These are phyloP conservation scores for Bipolaris zeicola DNA, from an alignment of 2,329 filamentous ascomycete species.

Conservation along the genomic window DNA sequence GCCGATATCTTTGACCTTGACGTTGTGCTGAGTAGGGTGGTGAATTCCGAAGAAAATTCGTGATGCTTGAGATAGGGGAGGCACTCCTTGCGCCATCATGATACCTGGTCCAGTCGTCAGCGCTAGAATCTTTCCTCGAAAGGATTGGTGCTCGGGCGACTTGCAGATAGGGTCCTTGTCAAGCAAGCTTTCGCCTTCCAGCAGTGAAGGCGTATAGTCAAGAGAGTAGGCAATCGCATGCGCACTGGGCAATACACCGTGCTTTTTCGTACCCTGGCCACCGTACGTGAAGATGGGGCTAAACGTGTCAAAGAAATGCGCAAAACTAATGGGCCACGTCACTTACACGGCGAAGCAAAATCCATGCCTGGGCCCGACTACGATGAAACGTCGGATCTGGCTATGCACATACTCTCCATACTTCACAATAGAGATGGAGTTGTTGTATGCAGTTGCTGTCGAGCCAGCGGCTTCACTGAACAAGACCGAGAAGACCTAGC, in stretches of 20 bases:
- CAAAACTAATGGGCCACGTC: rapidly evolving
- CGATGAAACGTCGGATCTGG: conserved; percentile 6
- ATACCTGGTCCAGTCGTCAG: conserved; percentile 18
- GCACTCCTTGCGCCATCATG: conserved; percentile 2
- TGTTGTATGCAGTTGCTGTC: background rate
- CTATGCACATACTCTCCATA: background rate
- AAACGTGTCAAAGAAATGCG: background rate
- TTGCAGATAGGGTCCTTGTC: conserved; percentile 42
- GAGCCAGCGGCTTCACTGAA: background rate
- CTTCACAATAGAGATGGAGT: background rate
- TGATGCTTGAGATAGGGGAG: conserved; percentile 23
- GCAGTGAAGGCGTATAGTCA: conserved; percentile 10
- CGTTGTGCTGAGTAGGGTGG: conserved; percentile 52
- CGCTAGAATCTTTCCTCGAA: background rate
- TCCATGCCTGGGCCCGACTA: background rate
- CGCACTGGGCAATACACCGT: conserved; percentile 20
- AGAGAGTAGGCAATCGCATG: conserved; percentile 47
- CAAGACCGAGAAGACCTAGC: conserved; percentile 1
- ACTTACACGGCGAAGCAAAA: conserved; percentile 8
- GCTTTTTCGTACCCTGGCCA: conserved; percentile 11
- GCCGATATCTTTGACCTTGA: conserved; percentile 51
- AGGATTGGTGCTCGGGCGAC: background rate
- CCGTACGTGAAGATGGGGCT: conserved; percentile 20
- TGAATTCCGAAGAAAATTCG: conserved; percentile 40
- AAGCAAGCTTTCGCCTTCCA: conserved; percentile 40